Evolutionary conservation across 805 yeast species (phyloP), one percentile per base, ranked within the genome.

Genomic region (Saccharomycopsis malanga): DNA sequence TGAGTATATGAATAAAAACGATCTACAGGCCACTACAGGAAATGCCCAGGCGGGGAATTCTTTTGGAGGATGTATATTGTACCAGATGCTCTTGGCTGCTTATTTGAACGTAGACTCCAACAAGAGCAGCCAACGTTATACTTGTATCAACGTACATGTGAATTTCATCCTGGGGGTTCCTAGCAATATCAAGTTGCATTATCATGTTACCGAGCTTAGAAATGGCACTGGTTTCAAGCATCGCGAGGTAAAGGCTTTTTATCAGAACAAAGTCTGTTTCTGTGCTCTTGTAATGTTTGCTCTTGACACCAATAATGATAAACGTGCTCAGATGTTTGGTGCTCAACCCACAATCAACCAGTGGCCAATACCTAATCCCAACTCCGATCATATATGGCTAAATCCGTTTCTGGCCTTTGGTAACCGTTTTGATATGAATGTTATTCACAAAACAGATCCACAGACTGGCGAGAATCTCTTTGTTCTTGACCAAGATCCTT

Each of bases 51-150:
- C 27, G 4, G 37, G 35, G 6, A 46, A 46, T 36, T 21, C 42
- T 12, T 46, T 30, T 46, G 49, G 49, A 4, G 49, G 49, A 1
- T 34, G 38, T 9, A n/a, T 42, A 3, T 9, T 46, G 12, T 46
- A 46, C 32, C 49, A 46, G 29, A 12, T 37, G 7, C 12, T 38
- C 12, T 23, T 34, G 12, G 37, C 45, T 9, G 49, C 39, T 7
- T 46, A 32, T 17, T 3, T 15, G 7, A 34, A 45, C 6, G 9
- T 46, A 15, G 14, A 38, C 15, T 7, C 12, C 17, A 22, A 34
- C 15, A 10, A 25, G 14, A 4, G 5, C 14, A 30, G 12, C 24
- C n/a, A n/a, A n/a, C 7, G 21, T 4, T 36, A 15, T 20, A 4
- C 9, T 10, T 43, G 46, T 17, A n/a, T 10, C 10, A 18, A 34